Percentiles rank a stretch among this genome's conserved stretches.
phyloP scores from a whole-genome alignment of 1,284 basidiomycete species.

The Tylopilus orsonianus region DNA sequence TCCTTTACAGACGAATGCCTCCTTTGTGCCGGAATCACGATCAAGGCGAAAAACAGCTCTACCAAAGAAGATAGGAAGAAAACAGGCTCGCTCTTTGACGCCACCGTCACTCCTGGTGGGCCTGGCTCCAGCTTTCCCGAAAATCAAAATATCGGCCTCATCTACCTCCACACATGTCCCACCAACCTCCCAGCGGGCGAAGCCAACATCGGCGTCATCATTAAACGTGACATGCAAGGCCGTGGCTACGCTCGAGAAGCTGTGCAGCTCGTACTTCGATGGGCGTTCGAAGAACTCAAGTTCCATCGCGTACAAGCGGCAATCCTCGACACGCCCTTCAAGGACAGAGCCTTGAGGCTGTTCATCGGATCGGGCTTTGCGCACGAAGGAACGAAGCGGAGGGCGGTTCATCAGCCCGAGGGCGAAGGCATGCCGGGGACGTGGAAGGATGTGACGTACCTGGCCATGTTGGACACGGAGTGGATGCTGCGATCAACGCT shows the following conservation, averaged over 20 bases:
- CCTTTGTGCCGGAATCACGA: slow-evolving; percentile 24
- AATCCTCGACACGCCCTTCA: slow-evolving; percentile 43
- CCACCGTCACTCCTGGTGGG: background rate
- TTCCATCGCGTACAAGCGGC: slow-evolving; percentile 59
- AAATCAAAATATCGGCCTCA: slow-evolving; percentile 35
- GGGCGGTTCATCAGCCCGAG: slow-evolving; percentile 45
- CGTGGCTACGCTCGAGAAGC: slow-evolving; percentile 47
- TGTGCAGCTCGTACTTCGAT: slow-evolving; percentile 42
- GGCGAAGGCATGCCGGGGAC: slow-evolving; percentile 31
- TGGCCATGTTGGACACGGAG: slow-evolving; percentile 62
- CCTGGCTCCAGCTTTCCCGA: no score
- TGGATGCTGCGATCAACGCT: slow-evolving; percentile 44
- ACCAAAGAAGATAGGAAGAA: no score
- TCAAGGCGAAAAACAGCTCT: background rate
- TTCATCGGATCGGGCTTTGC: slow-evolving; percentile 52
- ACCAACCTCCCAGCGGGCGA: slow-evolving; percentile 38
- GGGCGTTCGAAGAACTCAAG: slow-evolving; percentile 47
- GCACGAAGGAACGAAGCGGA: slow-evolving; percentile 59
- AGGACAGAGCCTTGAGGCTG: slow-evolving; percentile 41
- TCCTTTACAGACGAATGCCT: slow-evolving; percentile 33
- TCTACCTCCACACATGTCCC: slow-evolving; percentile 43
- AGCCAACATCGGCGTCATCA: slow-evolving; percentile 51
- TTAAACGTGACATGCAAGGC: slow-evolving; percentile 37
- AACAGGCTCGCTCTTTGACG: background rate
- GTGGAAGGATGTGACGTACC: slow-evolving; percentile 60